phyloP scores from a whole-genome alignment of 257 asterid species.

The Rubia yunnanensis region DNA sequence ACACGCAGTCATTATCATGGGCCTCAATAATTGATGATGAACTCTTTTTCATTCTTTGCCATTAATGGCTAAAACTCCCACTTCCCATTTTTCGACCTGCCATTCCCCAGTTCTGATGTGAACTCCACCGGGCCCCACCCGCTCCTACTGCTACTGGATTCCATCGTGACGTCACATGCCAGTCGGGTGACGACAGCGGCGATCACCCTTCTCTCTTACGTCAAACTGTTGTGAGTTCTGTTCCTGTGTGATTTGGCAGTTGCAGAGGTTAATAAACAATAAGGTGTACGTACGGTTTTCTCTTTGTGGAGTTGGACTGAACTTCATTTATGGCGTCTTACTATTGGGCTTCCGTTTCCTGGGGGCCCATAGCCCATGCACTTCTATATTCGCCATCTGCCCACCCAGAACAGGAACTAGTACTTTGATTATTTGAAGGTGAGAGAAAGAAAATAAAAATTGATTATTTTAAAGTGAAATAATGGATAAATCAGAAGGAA shows the following conservation, averaged over 20 bases:
- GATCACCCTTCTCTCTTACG: constrained; percentile 6
- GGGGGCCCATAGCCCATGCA: neutral
- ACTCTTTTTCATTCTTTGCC: neutral
- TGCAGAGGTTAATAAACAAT: neutral
- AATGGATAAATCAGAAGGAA: too few relatives aligned
- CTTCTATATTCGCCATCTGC: neutral
- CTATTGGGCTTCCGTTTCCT: neutral
- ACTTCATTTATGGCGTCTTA: too few relatives aligned
- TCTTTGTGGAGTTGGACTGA: too few relatives aligned
- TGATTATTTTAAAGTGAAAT: too few relatives aligned
- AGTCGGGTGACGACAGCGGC: constrained; percentile 4
- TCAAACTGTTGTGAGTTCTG: neutral
- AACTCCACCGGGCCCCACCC: neutral
- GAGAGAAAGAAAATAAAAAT: too few relatives aligned
- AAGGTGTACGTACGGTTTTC: neutral
- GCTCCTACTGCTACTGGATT: neutral
- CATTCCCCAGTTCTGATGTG: neutral
- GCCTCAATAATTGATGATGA: constrained; percentile 2
- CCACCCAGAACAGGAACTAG: too few relatives aligned
- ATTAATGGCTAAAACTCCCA: neutral
- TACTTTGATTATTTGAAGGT: too few relatives aligned
- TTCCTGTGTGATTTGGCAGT: constrained; percentile 4
- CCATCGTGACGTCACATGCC: constrained; percentile 4
- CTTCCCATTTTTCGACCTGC: neutral
- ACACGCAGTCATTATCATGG: neutral